phyloP scores from a whole-genome alignment of 768 basidiomycete species.

The Royoungia palumana region DNA sequence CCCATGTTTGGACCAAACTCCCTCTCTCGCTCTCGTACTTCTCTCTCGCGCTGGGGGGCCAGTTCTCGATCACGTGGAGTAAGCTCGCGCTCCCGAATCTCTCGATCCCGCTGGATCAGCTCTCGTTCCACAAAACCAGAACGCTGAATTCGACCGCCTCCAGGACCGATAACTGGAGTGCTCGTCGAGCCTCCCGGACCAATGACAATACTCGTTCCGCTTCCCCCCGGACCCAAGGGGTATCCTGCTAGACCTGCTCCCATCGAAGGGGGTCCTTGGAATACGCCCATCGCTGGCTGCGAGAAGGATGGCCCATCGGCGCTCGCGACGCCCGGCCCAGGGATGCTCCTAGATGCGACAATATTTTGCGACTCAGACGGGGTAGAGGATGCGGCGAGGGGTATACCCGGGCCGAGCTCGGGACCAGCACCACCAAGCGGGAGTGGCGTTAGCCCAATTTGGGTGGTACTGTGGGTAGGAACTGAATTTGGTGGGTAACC shows the following conservation, averaged over 20 bases:
- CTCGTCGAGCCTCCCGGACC: slow-evolving; percentile 25
- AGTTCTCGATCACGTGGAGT: slow-evolving; percentile 21
- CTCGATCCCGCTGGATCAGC: slow-evolving; percentile 28
- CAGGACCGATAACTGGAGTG: slow-evolving; percentile 13
- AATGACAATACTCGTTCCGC: slow-evolving; percentile 23
- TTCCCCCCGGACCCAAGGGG: slow-evolving; percentile 17
- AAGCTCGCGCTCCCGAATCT: slow-evolving; percentile 22
- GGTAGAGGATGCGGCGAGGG: slow-evolving; percentile 1
- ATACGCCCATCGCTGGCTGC: slow-evolving; percentile 29
- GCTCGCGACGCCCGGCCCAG: slow-evolving; percentile 12
- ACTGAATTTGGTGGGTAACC: slow-evolving; percentile 13
- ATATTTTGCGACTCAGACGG: slow-evolving; percentile 16
- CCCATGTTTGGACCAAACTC: slow-evolving; percentile 25
- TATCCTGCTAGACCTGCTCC: slow-evolving; percentile 19
- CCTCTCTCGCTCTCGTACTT: slow-evolving; percentile 25
- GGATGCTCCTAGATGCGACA: not conserved
- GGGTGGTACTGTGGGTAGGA: slow-evolving; percentile 3
- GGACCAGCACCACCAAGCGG: slow-evolving; percentile 9
- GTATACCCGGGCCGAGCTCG: slow-evolving; percentile 3
- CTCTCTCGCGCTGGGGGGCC: slow-evolving; percentile 22
- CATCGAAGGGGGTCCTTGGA: slow-evolving; percentile 23
- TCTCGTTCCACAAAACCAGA: slow-evolving; percentile 33
- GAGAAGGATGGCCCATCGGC: slow-evolving; percentile 17
- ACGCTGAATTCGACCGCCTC: slow-evolving; percentile 22
- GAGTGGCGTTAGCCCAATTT: slow-evolving; percentile 9